phyloP scores from a whole-genome alignment of 495 filamentous ascomycete genomes.

The Tuber indicum region DNA sequence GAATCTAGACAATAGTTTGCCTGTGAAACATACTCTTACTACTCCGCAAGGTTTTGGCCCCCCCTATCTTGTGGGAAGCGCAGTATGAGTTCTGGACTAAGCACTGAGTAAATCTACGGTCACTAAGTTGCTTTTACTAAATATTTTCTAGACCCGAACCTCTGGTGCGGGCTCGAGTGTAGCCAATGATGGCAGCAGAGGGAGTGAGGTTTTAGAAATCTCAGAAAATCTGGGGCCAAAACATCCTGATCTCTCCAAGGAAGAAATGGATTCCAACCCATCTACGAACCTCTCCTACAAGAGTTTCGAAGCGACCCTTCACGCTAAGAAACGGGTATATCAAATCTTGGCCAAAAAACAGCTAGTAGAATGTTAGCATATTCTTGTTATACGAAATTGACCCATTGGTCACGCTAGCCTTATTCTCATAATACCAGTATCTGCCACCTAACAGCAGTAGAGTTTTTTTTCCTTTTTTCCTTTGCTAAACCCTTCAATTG shows the following conservation, averaged over 20 bases:
- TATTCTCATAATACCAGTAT: neutral
- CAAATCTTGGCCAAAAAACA: neutral
- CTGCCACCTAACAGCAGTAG: neutral
- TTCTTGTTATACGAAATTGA: too few relatives aligned
- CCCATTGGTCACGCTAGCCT: too few relatives aligned
- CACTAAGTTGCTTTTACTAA: too few relatives aligned
- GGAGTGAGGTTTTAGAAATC: too few relatives aligned
- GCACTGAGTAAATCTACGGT: neutral
- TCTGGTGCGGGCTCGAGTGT: too few relatives aligned
- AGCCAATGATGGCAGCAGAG: too few relatives aligned
- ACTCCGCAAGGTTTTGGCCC: neutral
- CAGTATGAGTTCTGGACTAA: neutral
- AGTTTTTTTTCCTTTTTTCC: neutral
- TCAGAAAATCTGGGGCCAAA: too few relatives aligned
- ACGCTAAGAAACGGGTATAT: neutral
- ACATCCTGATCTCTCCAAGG: neutral
- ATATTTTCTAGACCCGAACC: too few relatives aligned
- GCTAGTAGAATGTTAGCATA: neutral
- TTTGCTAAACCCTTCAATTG: neutral
- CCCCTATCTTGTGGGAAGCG: too few relatives aligned
- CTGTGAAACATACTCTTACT: neutral
- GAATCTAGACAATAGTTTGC: too few relatives aligned
- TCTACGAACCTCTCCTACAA: neutral
- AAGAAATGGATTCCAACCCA: neutral
- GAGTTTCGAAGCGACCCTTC: neutral